phyloP scores from a whole-genome alignment of 371 early-diverging fungal species.

The Mortierella sp. region DNA sequence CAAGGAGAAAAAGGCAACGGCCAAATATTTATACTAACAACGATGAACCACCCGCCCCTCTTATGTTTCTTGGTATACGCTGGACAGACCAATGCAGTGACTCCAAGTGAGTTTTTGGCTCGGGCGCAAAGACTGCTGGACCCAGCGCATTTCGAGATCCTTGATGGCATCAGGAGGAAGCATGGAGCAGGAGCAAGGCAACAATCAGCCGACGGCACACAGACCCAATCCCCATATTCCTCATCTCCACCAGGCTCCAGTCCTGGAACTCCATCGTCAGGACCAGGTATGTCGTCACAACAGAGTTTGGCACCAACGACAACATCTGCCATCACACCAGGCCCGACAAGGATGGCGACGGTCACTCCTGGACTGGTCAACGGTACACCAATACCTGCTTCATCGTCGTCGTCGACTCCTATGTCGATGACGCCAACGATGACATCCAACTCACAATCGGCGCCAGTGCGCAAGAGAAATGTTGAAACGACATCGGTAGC shows the following conservation, averaged over 20 bases:
- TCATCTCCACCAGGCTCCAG: background rate
- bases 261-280: background rate
- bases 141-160: slow-evolving; percentile 45
- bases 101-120: slow-evolving; percentile 44
- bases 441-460: slow-evolving; percentile 13
- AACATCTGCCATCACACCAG: slow-evolving; percentile 5
- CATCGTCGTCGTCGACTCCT: background rate
- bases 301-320: background rate
- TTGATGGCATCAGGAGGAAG: slow-evolving; percentile 42
- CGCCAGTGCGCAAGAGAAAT: slow-evolving; percentile 43
- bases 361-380: no score
- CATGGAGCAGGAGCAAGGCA: slow-evolving; percentile 9
- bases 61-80: background rate
- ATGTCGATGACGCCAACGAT: slow-evolving; percentile 13
- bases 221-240: background rate
- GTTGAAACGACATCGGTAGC: slow-evolving; percentile 26
- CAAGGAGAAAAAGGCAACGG: no score
- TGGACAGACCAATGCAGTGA: slow-evolving; percentile 28
- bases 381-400: no score
- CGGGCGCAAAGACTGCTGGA: slow-evolving; percentile 30
- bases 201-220: background rate
- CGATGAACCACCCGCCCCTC: background rate
- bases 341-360: background rate
- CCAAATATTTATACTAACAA: background rate
- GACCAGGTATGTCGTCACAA: background rate